Percentiles rank a stretch among this genome's conserved stretches.
Evolutionary conservation across 495 filamentous ascomycete genomes (phyloP).

Genomic region (Aspergillus baeticus): DNA sequence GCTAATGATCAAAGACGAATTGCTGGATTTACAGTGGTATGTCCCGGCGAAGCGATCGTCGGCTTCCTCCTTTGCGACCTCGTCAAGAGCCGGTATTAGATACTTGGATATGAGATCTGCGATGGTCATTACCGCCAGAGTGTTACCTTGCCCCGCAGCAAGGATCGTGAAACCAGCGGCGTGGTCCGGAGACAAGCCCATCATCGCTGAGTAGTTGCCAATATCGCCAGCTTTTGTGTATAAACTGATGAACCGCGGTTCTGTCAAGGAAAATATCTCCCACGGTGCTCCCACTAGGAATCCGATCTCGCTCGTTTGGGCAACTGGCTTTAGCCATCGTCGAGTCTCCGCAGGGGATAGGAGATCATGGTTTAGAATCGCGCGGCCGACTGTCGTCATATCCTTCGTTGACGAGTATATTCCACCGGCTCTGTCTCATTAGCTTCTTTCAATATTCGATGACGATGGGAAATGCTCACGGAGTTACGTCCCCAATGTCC

Average conservation of each 20-base stretch:
- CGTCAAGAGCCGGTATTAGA: conserved; percentile 45
- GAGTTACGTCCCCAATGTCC: conserved; percentile 41
- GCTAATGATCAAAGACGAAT: conserved; percentile 42
- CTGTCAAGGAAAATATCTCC: conserved; percentile 43
- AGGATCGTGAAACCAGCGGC: conserved; percentile 52
- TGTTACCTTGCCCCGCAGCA: conserved; percentile 31
- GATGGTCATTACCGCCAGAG: conserved; percentile 18
- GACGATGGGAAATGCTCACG: conserved; percentile 31
- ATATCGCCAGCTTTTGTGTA: conserved; percentile 57
- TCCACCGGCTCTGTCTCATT: conserved; percentile 47
- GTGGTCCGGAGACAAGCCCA: conserved; percentile 53
- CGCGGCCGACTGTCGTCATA: conserved; percentile 50
- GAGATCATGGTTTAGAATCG: conserved; percentile 51
- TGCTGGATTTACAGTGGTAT: conserved; percentile 27
- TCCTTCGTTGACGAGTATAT: conserved; percentile 55
- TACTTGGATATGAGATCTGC: conserved; percentile 33
- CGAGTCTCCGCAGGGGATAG: conserved; percentile 44
- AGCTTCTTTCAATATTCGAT: neutral
- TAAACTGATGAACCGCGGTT: conserved; percentile 40
- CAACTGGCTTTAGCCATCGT: conserved; percentile 56
- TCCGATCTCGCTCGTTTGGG: conserved; percentile 45
- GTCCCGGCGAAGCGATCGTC: conserved; percentile 33
- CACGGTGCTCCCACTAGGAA: conserved; percentile 55
- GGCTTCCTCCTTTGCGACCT: conserved; percentile 43
- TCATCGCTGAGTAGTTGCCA: conserved; percentile 41